These are phyloP conservation scores for Pichia sp. DNA, from an alignment of 1,139 yeast species.

Conservation along the genomic window DNA sequence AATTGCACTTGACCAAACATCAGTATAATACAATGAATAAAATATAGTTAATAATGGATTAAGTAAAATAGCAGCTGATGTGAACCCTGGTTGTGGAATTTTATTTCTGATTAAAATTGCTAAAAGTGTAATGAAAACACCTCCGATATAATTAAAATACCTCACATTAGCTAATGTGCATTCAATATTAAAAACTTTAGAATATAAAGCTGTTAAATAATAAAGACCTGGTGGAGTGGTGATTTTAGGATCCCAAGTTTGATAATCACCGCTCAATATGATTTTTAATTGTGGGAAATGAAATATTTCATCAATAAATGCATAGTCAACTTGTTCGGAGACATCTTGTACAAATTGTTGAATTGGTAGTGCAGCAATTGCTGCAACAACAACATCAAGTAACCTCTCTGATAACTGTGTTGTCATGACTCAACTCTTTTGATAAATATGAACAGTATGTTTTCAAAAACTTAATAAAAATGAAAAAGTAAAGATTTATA, in stretches of 20 bases:
- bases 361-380: constrained; percentile 16
- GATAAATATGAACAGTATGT: no score
- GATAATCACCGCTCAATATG: constrained; percentile 57
- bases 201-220: constrained; percentile 48
- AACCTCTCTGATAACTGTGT: constrained; percentile 5
- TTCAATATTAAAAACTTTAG: constrained; percentile 30
- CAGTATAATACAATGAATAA: constrained; percentile 80
- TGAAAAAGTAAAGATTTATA: no score
- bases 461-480: no score
- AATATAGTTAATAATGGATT: constrained; percentile 72
- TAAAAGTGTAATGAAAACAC: constrained; percentile 47
- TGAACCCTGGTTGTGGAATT: constrained; percentile 36
- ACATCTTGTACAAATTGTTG: constrained; percentile 20
- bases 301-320: constrained; percentile 72
- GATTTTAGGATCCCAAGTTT: constrained; percentile 78
- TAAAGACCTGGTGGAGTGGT: constrained; percentile 97
- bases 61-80: constrained; percentile 44
- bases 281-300: constrained; percentile 73
- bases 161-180: constrained; percentile 43
- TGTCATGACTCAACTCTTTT: no score
- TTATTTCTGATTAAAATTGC: constrained; percentile 28
- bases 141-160: constrained; percentile 58
- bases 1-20: constrained; percentile 80
- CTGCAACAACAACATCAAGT: constrained; percentile 14
- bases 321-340: constrained; percentile 31